These are phyloP conservation scores for Chalciporus sphaerocephalus DNA, from an alignment of 768 basidiomycete genomes.

Conservation along the genomic window DNA sequence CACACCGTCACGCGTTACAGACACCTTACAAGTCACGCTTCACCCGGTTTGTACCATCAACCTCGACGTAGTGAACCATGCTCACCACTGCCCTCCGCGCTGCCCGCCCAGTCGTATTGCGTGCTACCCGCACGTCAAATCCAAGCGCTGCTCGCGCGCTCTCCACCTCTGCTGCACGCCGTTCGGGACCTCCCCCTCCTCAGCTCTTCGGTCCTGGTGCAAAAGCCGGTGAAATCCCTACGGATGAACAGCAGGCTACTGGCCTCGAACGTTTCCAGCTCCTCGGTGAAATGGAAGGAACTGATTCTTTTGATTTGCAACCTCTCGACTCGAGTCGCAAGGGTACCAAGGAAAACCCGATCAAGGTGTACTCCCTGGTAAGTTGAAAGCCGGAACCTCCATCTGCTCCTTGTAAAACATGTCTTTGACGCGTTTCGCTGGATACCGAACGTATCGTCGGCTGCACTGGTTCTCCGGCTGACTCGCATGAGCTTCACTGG, in stretches of 20 bases:
- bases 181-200: slow-evolving; percentile 60
- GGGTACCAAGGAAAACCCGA: slow-evolving; percentile 84
- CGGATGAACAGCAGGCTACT: slow-evolving; percentile 87
- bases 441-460: slow-evolving; percentile 82
- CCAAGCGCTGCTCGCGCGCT: slow-evolving; percentile 47
- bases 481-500: slow-evolving; percentile 94
- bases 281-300: slow-evolving; percentile 80
- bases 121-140: slow-evolving; percentile 17
- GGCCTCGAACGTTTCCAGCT: slow-evolving; percentile 96
- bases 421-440: slow-evolving; percentile 25
- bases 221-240: slow-evolving; percentile 71
- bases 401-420: neutral
- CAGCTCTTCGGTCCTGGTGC: slow-evolving; percentile 68
- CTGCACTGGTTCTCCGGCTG: slow-evolving; percentile 91
- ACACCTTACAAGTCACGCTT: slow-evolving; percentile 23
- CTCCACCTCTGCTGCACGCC: slow-evolving; percentile 51
- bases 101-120: slow-evolving; percentile 25
- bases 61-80: slow-evolving; percentile 18
- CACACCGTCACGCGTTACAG: slow-evolving; percentile 24
- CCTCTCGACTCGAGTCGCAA: slow-evolving; percentile 80
- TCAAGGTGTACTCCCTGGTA: slow-evolving; percentile 84
- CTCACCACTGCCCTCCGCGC: slow-evolving; percentile 25
- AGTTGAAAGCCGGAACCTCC: slow-evolving; percentile 26
- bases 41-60: slow-evolving; percentile 26
- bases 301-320: slow-evolving; percentile 84